Base-by-base conservation (phyloP, 441 rosid genomes). In the Gossypium trilobum region DNA sequence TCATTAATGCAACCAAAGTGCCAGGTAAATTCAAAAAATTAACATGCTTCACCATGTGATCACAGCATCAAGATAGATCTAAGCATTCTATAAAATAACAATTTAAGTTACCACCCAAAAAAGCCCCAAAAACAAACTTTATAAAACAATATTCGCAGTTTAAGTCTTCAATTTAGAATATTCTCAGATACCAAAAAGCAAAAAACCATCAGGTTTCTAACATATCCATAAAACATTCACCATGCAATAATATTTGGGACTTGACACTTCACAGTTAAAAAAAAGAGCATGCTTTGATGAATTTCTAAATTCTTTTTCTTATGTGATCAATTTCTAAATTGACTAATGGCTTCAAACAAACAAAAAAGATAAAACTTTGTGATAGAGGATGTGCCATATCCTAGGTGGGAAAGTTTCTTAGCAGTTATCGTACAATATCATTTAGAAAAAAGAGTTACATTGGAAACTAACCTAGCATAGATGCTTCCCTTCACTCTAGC, bases 401-500 rank as follows among this genome's bases (percentile, higher is more conserved):
- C 4, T 31, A 31, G 29, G 31, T 29, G 33, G 16, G 31, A 17
- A 51, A 52, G 31, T 9, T 51, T 52, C 29, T 16, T 68, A 54
- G 50, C 29, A 31, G 72, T 10, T 52, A 69, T 33, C 72, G 11
- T 27, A 17, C 46, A 51, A 54, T 22, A 23, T 8, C 55, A 48
- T 54, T 69, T 9, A 54, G 46, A 48, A 27, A 20, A 56, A 73
- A 25, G 54, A 64, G 74, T 29, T 20, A 42, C 64, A 75, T 29
- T 31, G 76, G 76, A 70, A 77, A 82, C 95, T 70, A 70, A 95
- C 99, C 96, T 71, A 29, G 85, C 76, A 79, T 79, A 39, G 27
- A 63, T 39, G 68, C 51, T 63, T 83, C 99, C 99, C 74, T 85
- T 85, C 59, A 93, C 91, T 64, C 81, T 87, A 62, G 99, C 98